Conservation (phyloP, 1,284 basidiomycete genomes). For the Cystobasidiaceae sp. region DNA sequence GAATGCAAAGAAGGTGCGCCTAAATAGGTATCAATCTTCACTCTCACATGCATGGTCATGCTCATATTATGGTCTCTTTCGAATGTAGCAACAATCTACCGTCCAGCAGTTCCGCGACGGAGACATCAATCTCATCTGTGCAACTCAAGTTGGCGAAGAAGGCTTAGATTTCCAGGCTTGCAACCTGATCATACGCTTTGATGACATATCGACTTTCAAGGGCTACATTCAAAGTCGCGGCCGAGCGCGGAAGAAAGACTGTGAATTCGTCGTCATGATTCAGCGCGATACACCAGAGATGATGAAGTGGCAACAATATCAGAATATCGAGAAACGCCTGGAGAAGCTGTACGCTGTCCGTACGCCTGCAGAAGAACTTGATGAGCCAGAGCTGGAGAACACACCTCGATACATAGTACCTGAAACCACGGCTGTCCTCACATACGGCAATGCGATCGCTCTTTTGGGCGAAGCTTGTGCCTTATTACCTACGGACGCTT, state of each 20-base stretch:
- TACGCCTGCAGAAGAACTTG: slow-evolving; percentile 55
- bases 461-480: slow-evolving; percentile 67
- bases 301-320: slow-evolving; percentile 51
- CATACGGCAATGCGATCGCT: slow-evolving; percentile 64
- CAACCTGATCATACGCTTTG: slow-evolving; percentile 75
- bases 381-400: slow-evolving; percentile 61
- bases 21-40: no score
- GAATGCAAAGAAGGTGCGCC: slow-evolving; percentile 55
- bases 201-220: slow-evolving; percentile 68
- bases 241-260: slow-evolving; percentile 65
- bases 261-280: slow-evolving; percentile 72
- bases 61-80: background rate
- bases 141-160: slow-evolving; percentile 80
- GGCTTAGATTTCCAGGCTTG: slow-evolving; percentile 79
- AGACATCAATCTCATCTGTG: slow-evolving; percentile 65
- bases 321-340: slow-evolving; percentile 38
- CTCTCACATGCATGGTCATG: background rate
- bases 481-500: slow-evolving; percentile 65
- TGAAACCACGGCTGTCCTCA: slow-evolving; percentile 66
- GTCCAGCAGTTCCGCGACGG: slow-evolving; percentile 62
- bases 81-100: slow-evolving; percentile 53
- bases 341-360: slow-evolving; percentile 45
- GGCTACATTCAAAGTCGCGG: slow-evolving; percentile 66
- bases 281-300: slow-evolving; percentile 56
- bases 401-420: slow-evolving; percentile 51